Conservation (phyloP, 768 basidiomycete genomes). For the Suillus luteus region DNA sequence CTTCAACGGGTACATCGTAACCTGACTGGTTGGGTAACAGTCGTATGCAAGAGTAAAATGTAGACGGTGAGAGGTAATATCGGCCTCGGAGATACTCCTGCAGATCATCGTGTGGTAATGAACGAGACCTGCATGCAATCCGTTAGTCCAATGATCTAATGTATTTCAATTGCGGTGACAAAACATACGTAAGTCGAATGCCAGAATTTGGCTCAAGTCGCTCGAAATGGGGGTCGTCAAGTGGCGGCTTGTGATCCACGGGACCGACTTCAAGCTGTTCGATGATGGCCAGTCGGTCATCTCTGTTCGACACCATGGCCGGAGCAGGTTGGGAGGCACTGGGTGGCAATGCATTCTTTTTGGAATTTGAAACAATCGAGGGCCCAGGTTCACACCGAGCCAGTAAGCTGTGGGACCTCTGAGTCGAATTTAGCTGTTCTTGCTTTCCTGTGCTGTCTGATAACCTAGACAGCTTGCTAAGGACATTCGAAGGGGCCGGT, state of each 20-base stretch:
- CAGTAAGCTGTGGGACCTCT: constrained; percentile 30
- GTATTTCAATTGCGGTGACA: background rate
- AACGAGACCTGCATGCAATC: constrained; percentile 58
- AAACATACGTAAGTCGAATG: constrained; percentile 76
- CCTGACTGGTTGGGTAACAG: constrained; percentile 76
- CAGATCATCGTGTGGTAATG: constrained; percentile 71
- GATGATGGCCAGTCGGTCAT: constrained; percentile 68
- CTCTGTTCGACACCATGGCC: constrained; percentile 35
- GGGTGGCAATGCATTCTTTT: constrained; percentile 15
- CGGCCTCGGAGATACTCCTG: constrained; percentile 81
- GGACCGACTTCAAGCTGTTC: constrained; percentile 83
- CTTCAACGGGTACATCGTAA: constrained; percentile 89
- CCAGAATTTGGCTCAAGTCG: constrained; percentile 89
- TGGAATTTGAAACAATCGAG: background rate
- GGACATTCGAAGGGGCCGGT: constrained; percentile 53
- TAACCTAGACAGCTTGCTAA: constrained; percentile 51
- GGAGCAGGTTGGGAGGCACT: constrained; percentile 10
- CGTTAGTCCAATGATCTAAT: background rate
- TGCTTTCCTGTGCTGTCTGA: constrained; percentile 23
- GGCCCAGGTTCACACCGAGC: constrained; percentile 18
- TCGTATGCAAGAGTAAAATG: constrained; percentile 82
- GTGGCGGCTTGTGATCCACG: constrained; percentile 65
- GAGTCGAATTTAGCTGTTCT: constrained; percentile 28
- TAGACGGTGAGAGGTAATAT: constrained; percentile 87
- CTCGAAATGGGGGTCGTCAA: constrained; percentile 76